phyloP scores from a whole-genome alignment of 108 stramenopile species.

The Licmophora abbreviata region DNA sequence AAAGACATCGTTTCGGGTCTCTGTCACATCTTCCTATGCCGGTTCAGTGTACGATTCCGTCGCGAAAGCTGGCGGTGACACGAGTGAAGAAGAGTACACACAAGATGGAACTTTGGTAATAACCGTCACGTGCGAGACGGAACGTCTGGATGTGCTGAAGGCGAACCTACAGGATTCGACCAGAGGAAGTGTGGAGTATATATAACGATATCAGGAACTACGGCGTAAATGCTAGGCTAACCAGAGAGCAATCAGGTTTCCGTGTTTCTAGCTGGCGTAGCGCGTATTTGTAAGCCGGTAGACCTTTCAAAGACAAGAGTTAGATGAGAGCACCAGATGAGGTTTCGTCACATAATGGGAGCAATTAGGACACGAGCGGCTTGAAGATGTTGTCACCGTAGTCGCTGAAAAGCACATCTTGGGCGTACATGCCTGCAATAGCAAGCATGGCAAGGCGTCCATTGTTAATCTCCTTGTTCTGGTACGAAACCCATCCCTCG shows the following conservation, averaged over 20 bases:
- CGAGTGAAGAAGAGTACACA: slow-evolving; percentile 35
- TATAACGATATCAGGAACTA: too few species aligned
- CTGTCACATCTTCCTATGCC: slow-evolving; percentile 11
- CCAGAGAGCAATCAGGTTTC: too few species aligned
- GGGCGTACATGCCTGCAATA: slow-evolving; percentile 82
- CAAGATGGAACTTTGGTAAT: slow-evolving; percentile 43
- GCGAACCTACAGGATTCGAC: slow-evolving; percentile 55
- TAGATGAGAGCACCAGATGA: too few species aligned
- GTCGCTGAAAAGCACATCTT: slow-evolving; percentile 69
- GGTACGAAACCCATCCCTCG: slow-evolving; percentile 88
- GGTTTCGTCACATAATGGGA: too few species aligned
- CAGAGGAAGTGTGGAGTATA: too few species aligned
- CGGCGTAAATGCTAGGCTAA: too few species aligned
- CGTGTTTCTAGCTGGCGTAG: too few species aligned
- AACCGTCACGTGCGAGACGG: slow-evolving; percentile 45
- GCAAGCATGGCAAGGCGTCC: slow-evolving; percentile 95
- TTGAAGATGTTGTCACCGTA: slow-evolving; percentile 88
- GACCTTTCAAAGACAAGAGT: too few species aligned
- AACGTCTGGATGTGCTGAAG: slow-evolving; percentile 18
- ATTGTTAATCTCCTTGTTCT: slow-evolving; percentile 94
- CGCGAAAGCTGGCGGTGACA: slow-evolving; percentile 32
- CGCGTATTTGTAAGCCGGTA: too few species aligned
- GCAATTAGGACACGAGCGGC: too few species aligned
- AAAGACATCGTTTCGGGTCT: slow-evolving; percentile 22
- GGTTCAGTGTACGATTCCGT: slow-evolving; percentile 43